Percentiles rank a stretch among this genome's conserved stretches.
Conservation (phyloP, 202 grass and related monocot genomes). For the Alloteropsis angusta region DNA sequence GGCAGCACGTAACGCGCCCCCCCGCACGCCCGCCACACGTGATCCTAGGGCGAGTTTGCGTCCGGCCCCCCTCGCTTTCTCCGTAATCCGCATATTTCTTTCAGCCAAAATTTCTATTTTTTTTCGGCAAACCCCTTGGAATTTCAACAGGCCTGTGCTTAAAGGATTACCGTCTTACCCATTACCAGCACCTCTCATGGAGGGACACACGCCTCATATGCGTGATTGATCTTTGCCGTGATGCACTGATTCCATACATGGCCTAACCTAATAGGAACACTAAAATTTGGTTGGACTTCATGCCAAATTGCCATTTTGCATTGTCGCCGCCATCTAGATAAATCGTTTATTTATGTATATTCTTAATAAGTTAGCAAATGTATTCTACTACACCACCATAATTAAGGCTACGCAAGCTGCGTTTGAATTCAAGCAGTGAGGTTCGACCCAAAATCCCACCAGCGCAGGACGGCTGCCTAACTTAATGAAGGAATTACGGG, state of each 20-base stretch:
- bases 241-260: neutral
- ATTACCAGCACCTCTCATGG: neutral
- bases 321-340: neutral
- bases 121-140: neutral
- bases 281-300: neutral
- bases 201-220: neutral
- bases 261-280: neutral
- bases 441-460: neutral
- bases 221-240: neutral
- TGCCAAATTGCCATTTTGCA: neutral
- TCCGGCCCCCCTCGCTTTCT: neutral
- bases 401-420: neutral
- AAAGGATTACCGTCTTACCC: too few relatives aligned
- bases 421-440: neutral
- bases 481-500: neutral
- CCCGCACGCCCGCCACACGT: slow-evolving; percentile 20
- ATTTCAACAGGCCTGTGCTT: too few relatives aligned
- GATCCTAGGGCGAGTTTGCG: slow-evolving; percentile 8
- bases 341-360: neutral
- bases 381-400: neutral
- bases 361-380: neutral
- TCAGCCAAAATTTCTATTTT: neutral
- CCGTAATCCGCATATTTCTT: neutral
- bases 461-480: neutral
- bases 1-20: slow-evolving; percentile 28